Evolutionary conservation across 2,329 filamentous ascomycete species (phyloP), one percentile per base, ranked within the genome.

Genomic region (Truncatella angustata): DNA sequence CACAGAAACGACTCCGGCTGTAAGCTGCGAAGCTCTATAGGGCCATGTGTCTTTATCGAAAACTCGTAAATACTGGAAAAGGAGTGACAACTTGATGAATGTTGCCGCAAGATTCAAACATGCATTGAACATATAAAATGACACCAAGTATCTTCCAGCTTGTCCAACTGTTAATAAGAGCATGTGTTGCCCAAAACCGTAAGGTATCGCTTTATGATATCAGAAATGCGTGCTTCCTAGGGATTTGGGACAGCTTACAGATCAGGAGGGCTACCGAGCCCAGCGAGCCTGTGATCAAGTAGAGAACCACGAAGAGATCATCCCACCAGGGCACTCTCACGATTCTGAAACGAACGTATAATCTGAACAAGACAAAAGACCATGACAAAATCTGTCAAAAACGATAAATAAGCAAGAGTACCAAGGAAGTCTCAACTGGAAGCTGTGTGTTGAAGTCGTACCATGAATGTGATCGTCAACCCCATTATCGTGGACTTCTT

Each of bases 61-160:
- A n/a, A 72, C 57, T 9, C 69, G 67, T 14, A 72, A 63, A 55
- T 70, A 73, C 32, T 72, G 70, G 10, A 66, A 53, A 1, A 72
- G 60, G 0, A 73, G 62, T 5, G 68, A 69, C 5, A 72, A 59
- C 43, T 73, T 73, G 59, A 70, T 66, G 26, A 71, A 62, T 0
- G 64, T 63, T 11, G 65, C 67, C 9, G 68, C 45, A 16, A 53
- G 26, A 23, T 53, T 47, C 43, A 53, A 45, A 39, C 45, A 42
- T 28, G 50, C 47, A 37, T 55, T 50, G 30, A 50, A 53, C 9
- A 53, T 44, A 40, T 53, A 55, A 23, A 55, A 52, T 16, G 50
- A 5, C 3, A 46, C 36, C 21, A 52, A 50, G 39, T 49, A 52
- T 23, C n/a, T 18, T 34, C 35, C 39, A 14, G 40, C 42, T 21